Evolutionary conservation across 495 filamentous ascomycete genomes (phyloP).

Genomic region (Daldinia decipiens): DNA sequence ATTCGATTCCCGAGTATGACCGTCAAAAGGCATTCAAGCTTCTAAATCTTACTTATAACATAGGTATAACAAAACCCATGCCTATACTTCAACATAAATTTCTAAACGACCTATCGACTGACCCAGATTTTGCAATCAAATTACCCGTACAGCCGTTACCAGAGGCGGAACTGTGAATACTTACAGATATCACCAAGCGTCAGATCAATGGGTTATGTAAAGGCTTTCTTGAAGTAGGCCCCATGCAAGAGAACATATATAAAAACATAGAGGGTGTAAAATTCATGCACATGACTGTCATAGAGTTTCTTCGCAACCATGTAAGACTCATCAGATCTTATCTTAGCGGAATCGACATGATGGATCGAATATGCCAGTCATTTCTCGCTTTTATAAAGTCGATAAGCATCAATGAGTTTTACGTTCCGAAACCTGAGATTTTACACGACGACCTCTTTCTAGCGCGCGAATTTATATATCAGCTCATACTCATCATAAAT

Average conservation of each 20-base stretch:
- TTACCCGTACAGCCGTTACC: neutral
- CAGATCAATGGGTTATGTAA: constrained; percentile 37
- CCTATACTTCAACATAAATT: constrained; percentile 24
- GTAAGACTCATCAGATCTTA: neutral
- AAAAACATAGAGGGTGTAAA: constrained; percentile 3
- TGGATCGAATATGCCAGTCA: constrained; percentile 5
- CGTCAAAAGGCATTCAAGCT: constrained; percentile 28
- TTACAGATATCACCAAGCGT: neutral
- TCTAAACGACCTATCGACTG: constrained; percentile 28
- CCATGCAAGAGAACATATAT: neutral
- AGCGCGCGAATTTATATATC: neutral
- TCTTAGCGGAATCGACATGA: neutral
- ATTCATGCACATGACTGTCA: constrained; percentile 18
- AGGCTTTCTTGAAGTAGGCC: constrained; percentile 28
- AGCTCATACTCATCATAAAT: neutral
- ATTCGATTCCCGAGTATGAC: constrained; percentile 25
- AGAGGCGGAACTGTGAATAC: constrained; percentile 1
- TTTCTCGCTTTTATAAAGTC: constrained; percentile 27
- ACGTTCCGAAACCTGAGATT: too few relatives aligned
- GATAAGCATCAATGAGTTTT: constrained; percentile 5
- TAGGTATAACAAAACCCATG: neutral
- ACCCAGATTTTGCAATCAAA: constrained; percentile 19
- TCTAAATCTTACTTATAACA: constrained; percentile 8
- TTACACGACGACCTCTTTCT: too few relatives aligned
- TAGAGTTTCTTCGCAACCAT: constrained; percentile 15